A percentile compares a stretch with the other conserved stretches of the same genome.
Conservation (phyloP, 2,329 filamentous ascomycete genomes). For the Fusarium nelsonii region DNA sequence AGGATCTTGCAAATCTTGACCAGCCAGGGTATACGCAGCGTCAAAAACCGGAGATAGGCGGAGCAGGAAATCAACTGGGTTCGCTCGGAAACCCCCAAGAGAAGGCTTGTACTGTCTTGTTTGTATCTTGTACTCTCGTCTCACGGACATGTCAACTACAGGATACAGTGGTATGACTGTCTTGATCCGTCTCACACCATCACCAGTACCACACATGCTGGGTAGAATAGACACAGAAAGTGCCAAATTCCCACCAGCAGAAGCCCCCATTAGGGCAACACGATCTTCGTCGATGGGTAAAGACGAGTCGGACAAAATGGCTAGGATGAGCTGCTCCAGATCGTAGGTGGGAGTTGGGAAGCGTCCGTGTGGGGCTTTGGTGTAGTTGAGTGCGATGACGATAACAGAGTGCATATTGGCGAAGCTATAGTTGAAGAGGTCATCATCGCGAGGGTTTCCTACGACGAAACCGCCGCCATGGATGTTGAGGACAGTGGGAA, state of each 20-base stretch:
- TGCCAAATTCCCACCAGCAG: slow-evolving; percentile 20
- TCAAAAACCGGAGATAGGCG: slow-evolving; percentile 20
- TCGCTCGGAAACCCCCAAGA: slow-evolving; percentile 14
- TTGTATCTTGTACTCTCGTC: slow-evolving; percentile 13
- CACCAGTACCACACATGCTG: slow-evolving; percentile 28
- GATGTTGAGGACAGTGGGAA: slow-evolving; percentile 12
- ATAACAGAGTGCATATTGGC: slow-evolving; percentile 25
- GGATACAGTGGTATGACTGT: slow-evolving; percentile 13
- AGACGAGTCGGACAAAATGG: slow-evolving; percentile 3
- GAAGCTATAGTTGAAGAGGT: slow-evolving; percentile 14
- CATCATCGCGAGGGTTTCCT: slow-evolving; percentile 22
- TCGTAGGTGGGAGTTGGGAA: slow-evolving; percentile 27
- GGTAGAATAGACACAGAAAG: slow-evolving; percentile 22
- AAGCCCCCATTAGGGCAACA: slow-evolving; percentile 15
- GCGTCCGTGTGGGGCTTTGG: slow-evolving; percentile 9
- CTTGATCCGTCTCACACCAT: slow-evolving; percentile 19
- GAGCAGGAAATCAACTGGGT: slow-evolving; percentile 9
- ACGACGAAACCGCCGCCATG: slow-evolving; percentile 31
- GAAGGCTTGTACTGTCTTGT: slow-evolving; percentile 23
- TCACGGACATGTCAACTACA: slow-evolving; percentile 12
- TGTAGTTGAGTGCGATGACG: slow-evolving; percentile 27
- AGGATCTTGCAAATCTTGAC: slow-evolving; percentile 21
- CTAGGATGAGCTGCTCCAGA: slow-evolving; percentile 21
- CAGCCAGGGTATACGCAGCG: slow-evolving; percentile 6
- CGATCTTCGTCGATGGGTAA: slow-evolving; percentile 18